Conservation (phyloP, 2,329 filamentous ascomycete genomes). For the Helicocarpus griseus region DNA sequence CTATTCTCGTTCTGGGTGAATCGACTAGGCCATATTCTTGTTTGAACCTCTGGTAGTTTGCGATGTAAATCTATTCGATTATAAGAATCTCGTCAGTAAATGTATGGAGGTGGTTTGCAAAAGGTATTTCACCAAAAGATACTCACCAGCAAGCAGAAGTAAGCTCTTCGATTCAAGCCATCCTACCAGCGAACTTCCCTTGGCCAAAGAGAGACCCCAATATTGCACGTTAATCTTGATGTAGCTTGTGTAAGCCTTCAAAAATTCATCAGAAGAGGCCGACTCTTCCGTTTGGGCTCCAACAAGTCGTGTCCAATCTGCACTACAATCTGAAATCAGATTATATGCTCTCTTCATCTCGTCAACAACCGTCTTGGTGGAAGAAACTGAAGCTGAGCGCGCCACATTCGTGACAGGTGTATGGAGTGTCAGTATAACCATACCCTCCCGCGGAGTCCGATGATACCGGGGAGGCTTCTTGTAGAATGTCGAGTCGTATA, state of each 20-base stretch:
- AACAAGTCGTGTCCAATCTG: conserved; percentile 40
- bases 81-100: not conserved
- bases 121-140: conserved; percentile 4
- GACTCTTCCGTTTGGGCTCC: conserved; percentile 7
- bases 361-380: conserved; percentile 40
- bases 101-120: not conserved
- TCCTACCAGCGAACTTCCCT: conserved; percentile 47
- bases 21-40: conserved; percentile 54
- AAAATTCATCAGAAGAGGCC: conserved; percentile 38
- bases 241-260: conserved; percentile 45
- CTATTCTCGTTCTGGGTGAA: conserved; percentile 38
- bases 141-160: conserved; percentile 48
- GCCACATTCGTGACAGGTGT: conserved; percentile 53
- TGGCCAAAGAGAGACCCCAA: conserved; percentile 50
- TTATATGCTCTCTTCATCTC: conserved; percentile 43
- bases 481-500: conserved; percentile 51
- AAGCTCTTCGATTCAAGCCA: conserved; percentile 56
- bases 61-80: conserved; percentile 43
- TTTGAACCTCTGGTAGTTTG: conserved; percentile 41
- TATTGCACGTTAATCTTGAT: conserved; percentile 54
- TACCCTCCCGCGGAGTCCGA: conserved; percentile 48
- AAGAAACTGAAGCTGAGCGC: conserved; percentile 44
- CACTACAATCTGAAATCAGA: conserved; percentile 27
- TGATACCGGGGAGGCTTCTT: conserved; percentile 35
- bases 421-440: conserved; percentile 55